These are phyloP conservation scores for Colletotrichum graminicola DNA, from an alignment of 2,329 filamentous ascomycete species.

Conservation along the genomic window DNA sequence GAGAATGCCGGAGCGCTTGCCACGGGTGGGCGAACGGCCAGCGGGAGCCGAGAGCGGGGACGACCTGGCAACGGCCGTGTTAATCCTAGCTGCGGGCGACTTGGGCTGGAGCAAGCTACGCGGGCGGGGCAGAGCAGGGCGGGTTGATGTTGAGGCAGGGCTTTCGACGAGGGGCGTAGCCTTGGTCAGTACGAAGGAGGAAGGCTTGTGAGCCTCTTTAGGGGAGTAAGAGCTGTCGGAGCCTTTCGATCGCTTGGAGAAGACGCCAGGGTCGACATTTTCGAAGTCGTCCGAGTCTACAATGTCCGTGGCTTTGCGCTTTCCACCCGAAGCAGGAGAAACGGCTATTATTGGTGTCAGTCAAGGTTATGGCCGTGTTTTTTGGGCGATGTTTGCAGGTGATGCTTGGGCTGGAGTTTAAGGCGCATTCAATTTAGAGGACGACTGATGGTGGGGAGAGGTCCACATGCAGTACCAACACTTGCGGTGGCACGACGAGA, in stretches of 20 bases:
- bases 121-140: constrained; percentile 51
- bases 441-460: background rate
- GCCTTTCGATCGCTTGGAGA: constrained; percentile 71
- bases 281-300: constrained; percentile 67
- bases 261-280: constrained; percentile 71
- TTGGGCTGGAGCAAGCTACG: constrained; percentile 64
- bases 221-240: constrained; percentile 53
- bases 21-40: constrained; percentile 82
- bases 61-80: constrained; percentile 59
- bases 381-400: background rate
- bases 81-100: constrained; percentile 63
- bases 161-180: constrained; percentile 50
- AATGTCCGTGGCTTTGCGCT: constrained; percentile 69
- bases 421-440: constrained; percentile 16
- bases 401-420: constrained; percentile 18
- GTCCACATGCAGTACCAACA: background rate
- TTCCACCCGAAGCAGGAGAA: constrained; percentile 56
- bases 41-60: constrained; percentile 76
- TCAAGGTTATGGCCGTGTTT: background rate
- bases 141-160: constrained; percentile 17
- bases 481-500: constrained; percentile 2
- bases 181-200: constrained; percentile 60
- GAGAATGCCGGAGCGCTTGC: constrained; percentile 76
- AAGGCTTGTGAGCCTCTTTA: constrained; percentile 64
- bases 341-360: constrained; percentile 52